Base-by-base conservation (phyloP, 1,284 basidiomycete genomes). In the Acaromyces ingoldii region DNA sequence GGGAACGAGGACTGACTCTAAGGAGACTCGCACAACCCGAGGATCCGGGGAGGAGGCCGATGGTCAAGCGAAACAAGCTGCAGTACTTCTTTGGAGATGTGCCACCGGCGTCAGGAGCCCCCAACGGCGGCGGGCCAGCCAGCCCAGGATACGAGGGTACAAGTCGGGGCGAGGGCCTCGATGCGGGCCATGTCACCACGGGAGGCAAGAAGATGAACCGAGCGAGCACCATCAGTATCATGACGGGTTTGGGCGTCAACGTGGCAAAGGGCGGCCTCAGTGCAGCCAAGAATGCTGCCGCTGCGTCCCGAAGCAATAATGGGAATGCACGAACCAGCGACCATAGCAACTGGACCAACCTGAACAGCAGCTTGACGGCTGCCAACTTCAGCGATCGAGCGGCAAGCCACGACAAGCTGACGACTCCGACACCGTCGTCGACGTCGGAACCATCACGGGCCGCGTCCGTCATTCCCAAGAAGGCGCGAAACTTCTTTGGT, bases 401-500 rank as follows among this genome's bases (percentile, higher is more conserved):
- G 29, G 29, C 29, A 7, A 6, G 7, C 29, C 7, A 30, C 29
- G 6, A 6, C 7, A 6, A 30, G 29, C 29, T 7, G 6, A 7
- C 9, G 6, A 21, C 48, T 9, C 22, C 31, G 21, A 34, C 24
- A 10, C 9, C 38, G 21, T 7, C 38, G 9, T 25, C 42, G 2
- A n/a, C n/a, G n/a, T n/a, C n/a, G 9, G 31, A 10, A 9, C 44
- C 55, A 5, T 13, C 62, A 39, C 56, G 39, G 54, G 17, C 41
- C 7, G n/a, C n/a, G n/a, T 15, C 19, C 19, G 52, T 56, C 25
- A 67, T 63, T 28, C 62, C 69, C 21, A 57, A 67, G 70, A 82
- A 81, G 75, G 79, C 96, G 57, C 89, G 91, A 77, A 93, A 92
- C 80, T 99, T 98, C 81, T 93, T 96, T 67, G 95, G 93, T 9